These are phyloP conservation scores for Thinopyrum elongatum DNA, from an alignment of 176 grass and related monocot species.

Conservation along the genomic window DNA sequence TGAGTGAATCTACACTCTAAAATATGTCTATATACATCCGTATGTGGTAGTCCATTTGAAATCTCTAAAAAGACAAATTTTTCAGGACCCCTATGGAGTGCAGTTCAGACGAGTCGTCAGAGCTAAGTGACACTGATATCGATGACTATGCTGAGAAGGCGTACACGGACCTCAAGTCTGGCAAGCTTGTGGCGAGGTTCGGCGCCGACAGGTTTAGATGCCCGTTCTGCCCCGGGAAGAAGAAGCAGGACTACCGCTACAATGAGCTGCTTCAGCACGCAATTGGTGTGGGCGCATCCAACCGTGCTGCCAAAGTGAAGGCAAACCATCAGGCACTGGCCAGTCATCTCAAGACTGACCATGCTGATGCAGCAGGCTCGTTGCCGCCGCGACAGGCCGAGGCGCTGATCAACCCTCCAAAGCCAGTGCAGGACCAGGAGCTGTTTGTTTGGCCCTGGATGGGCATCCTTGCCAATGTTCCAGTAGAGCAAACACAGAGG, in stretches of 20 bases:
- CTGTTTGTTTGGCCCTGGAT: constrained; percentile 59
- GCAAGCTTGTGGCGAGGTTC: constrained; percentile 19
- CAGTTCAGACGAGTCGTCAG: constrained; percentile 50
- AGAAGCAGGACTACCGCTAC: constrained; percentile 58
- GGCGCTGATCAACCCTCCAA: constrained; percentile 13
- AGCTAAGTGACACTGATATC: constrained; percentile 55
- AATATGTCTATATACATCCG: no score
- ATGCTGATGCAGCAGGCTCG: constrained; percentile 16
- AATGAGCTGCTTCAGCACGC: constrained; percentile 62
- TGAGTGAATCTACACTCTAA: no score
- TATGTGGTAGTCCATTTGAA: no score
- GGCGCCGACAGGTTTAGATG: constrained; percentile 40
- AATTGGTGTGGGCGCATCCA: constrained; percentile 43
- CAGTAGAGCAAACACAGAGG: constrained; percentile 1
- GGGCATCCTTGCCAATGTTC: constrained; percentile 50
- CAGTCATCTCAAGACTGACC: constrained; percentile 40
- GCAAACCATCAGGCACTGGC: constrained; percentile 54
- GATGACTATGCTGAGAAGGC: constrained; percentile 42
- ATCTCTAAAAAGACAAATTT: no score
- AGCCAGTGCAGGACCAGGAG: constrained; percentile 29
- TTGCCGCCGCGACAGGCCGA: not conserved
- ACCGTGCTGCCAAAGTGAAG: constrained; percentile 44
- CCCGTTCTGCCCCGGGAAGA: constrained; percentile 52
- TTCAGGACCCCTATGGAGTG: constrained; percentile 40
- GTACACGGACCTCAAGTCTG: constrained; percentile 28